Evolutionary conservation across 495 filamentous ascomycete species (phyloP).

Genomic region (Penicillium argentinense): DNA sequence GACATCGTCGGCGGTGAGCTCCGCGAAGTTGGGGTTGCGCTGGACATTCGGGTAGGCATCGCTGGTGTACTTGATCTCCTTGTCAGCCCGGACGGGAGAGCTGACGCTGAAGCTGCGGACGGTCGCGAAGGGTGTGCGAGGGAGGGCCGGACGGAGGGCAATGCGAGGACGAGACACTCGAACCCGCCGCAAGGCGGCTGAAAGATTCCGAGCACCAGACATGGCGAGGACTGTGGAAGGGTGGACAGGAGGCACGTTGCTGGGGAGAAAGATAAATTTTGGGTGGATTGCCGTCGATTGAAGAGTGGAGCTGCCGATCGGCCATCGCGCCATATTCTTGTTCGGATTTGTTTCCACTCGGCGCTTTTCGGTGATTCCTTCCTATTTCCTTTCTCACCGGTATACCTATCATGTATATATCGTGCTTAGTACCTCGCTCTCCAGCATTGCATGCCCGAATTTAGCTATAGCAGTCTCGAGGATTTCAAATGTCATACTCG

Average conservation of each 20-base stretch:
- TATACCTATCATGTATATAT: too few species aligned
- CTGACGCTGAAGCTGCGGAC: constrained; percentile 38
- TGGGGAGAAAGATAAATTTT: constrained; percentile 19
- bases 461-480: too few species aligned
- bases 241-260: too few species aligned
- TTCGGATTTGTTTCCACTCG: constrained; percentile 14
- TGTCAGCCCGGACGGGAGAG: constrained; percentile 27
- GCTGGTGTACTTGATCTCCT: constrained; percentile 71
- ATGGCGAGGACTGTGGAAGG: constrained; percentile 30
- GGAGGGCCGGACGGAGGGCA: constrained; percentile 21
- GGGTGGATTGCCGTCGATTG: constrained; percentile 6
- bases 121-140: constrained; percentile 21
- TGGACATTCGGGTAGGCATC: constrained; percentile 82
- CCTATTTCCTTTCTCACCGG: too few species aligned
- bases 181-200: constrained; percentile 41
- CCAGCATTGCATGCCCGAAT: too few species aligned
- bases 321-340: constrained; percentile 3
- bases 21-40: constrained; percentile 68
- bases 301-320: constrained; percentile 27
- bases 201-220: constrained; percentile 39
- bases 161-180: constrained; percentile 36
- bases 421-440: too few species aligned
- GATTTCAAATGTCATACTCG: too few species aligned
- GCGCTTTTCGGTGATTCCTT: constrained; percentile 7
- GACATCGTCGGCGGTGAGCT: constrained; percentile 75